A percentile compares a stretch with the other conserved stretches of the same genome.
phyloP scores from a whole-genome alignment of 1,284 basidiomycete species.

The Leccinum pseudoinsigne region DNA sequence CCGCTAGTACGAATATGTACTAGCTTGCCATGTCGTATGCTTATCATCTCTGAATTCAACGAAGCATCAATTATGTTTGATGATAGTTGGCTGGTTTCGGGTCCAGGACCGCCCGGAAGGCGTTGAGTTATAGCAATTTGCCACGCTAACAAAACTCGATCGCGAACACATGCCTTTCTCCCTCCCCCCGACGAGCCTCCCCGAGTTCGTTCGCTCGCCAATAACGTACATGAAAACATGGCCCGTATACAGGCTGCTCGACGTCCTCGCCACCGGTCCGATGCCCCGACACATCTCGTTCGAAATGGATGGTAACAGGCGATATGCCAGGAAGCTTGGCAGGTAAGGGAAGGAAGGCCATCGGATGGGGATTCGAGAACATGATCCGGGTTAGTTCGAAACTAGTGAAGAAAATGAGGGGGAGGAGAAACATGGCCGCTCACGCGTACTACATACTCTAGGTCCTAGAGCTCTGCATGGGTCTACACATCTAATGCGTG shows the following conservation, averaged over 20 bases:
- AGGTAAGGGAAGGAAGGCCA: slow-evolving; percentile 79
- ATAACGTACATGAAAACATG: slow-evolving; percentile 25
- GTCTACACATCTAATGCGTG: slow-evolving; percentile 78
- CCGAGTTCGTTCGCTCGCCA: slow-evolving; percentile 13
- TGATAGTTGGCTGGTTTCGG: not conserved
- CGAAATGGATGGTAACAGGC: slow-evolving; percentile 97
- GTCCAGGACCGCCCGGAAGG: not conserved
- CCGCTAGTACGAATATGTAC: too few species aligned
- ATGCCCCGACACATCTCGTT: slow-evolving; percentile 93
- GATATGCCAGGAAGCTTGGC: slow-evolving; percentile 80
- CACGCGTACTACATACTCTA: slow-evolving; percentile 31
- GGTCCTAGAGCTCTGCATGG: slow-evolving; percentile 83
- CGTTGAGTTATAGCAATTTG: not conserved
- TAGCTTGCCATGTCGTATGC: not conserved
- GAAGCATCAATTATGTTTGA: not conserved
- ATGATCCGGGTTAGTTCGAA: slow-evolving; percentile 70
- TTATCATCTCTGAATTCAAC: not conserved
- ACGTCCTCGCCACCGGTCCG: slow-evolving; percentile 77
- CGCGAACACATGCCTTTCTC: slow-evolving; percentile 7
- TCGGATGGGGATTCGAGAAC: slow-evolving; percentile 78
- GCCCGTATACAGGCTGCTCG: slow-evolving; percentile 45
- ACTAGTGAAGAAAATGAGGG: not conserved
- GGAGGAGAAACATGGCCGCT: not conserved
- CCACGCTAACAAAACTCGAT: not conserved
- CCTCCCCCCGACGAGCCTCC: slow-evolving; percentile 9